Evolutionary conservation across 2,329 filamentous ascomycete species (phyloP), one percentile per base, ranked within the genome.

Genomic region (Cytospora piceicola): DNA sequence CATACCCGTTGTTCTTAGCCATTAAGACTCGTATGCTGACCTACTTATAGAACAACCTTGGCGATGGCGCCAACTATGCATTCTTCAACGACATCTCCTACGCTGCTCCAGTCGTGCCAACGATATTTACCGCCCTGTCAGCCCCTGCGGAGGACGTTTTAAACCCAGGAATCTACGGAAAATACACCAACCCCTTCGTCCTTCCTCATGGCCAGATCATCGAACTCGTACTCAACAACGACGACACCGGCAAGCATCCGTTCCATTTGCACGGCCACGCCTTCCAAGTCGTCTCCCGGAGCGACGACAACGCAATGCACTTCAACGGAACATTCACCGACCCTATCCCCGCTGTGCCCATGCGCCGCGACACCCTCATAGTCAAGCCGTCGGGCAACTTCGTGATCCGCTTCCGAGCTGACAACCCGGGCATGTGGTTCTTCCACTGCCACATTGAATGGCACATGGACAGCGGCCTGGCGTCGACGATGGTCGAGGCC

Each of bases 21-120:
- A 15, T 36, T 36, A 12, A 11, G 15, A 4, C 14, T 36, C 34
- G 6, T 36, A 36, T 36, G 4, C 34, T 36, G 4, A 36, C 34
- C 4, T 15, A 36, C 34, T 36, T 36, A 9, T 4, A 4, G 34
- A 83, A 88, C 71, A 88, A 90, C 67, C 82, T 93, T 14, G 82
- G 81, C 27, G 83, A 93, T 66, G 90, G 90, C 1, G 85, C 85
- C 32, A 84, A 86, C 76, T 92, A 92, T 60, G 88, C 87, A 67
- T 88, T 89, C 77, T 86, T 91, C 79, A 94, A 94, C 80, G 88
- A 91, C 75, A 86, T 92, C 69, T 92, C 90, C 34, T 96, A 94
- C 75, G 84, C 85, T 4, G 64, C 78, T 0, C 92, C 91, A 58
- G 91, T 92, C 74, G 92, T 96, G 0, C 93, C 93, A 0, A 88